phyloP scores from a whole-genome alignment of 2,329 filamentous ascomycete species.

The Botryosphaeria dothidea region DNA sequence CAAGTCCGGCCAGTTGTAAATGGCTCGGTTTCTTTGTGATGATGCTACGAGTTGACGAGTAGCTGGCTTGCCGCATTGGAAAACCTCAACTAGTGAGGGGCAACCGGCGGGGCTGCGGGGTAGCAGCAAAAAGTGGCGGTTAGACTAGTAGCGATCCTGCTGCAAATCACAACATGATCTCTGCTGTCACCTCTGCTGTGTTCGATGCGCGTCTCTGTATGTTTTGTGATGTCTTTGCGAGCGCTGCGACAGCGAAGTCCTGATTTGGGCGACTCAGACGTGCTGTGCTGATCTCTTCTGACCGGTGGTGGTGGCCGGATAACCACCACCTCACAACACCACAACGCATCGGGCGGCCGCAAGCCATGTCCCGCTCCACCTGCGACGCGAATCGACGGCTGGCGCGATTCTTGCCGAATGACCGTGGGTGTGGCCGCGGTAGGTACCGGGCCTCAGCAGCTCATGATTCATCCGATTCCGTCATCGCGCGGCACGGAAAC shows the following conservation, averaged over 20 bases:
- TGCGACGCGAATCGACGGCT: background rate
- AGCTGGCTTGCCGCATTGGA: background rate
- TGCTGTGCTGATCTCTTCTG: slow-evolving; percentile 6
- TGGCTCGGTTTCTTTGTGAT: background rate
- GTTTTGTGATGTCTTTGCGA: background rate
- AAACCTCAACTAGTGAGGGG: slow-evolving; percentile 12
- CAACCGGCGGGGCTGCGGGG: slow-evolving; percentile 17
- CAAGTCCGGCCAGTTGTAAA: slow-evolving; percentile 44
- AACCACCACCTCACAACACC: background rate
- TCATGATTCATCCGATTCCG: background rate
- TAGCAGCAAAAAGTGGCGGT: slow-evolving; percentile 19
- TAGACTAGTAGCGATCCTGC: slow-evolving; percentile 19
- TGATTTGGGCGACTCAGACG: background rate
- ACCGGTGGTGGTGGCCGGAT: background rate
- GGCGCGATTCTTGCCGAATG: slow-evolving; percentile 9
- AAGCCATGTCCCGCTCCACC: slow-evolving; percentile 3
- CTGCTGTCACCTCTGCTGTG: slow-evolving; percentile 12
- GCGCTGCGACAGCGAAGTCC: background rate
- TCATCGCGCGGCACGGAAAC: background rate
- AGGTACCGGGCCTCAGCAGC: background rate
- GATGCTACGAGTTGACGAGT: slow-evolving; percentile 15
- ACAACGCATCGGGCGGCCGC: background rate
- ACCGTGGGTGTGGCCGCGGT: background rate
- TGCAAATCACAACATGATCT: slow-evolving; percentile 1
- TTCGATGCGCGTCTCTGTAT: background rate